Base-by-base conservation (phyloP, 495 filamentous ascomycete species). In the Daldinia childiae region DNA sequence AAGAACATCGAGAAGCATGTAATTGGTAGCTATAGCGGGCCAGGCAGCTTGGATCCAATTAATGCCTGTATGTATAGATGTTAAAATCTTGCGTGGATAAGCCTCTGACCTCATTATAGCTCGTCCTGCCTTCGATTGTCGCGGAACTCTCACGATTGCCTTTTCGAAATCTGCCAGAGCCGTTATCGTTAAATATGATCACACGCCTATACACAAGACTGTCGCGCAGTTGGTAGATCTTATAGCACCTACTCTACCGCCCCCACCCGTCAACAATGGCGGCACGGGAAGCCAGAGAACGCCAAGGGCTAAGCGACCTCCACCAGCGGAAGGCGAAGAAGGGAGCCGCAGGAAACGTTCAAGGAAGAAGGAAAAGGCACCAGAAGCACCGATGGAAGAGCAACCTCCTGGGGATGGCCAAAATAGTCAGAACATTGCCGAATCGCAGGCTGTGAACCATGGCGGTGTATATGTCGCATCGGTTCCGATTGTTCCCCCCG, bases 81-180 rank as follows among this genome's bases (percentile, higher is more conserved):
- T 11, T 55, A 2, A 6, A 50, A 11, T 36, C 4, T 12, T 24
- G 17, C 26, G 62, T 3, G 14, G 12, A 14, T 39, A 43, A 51
- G 6, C 62, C 58, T 12, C 72, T 81, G 36, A 81, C 62, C 17
- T 64, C 32, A 24, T 19, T 19, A 15, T 51, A 85, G 82, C 77
- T 56, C 83, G 83, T 27, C 83, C 83, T 34, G 83, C 83, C 0
- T 86, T 86, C 57, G 83, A 86, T 58, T 86, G 83, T 60, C 79
- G 83, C 26, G 83, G 83, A 15, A 79, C 77, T 1, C 64, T 86
- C 9, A 78, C 69, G 15, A 81, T 86, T 39, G 72, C 78, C 4
- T 86, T 86, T 61, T 69, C 77, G 27, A 83, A 76, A 62, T 77
- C 75, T 0, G 73, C 72, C 6, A 79, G 79, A 52, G 71, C 68